Base-by-base conservation (phyloP, 2,329 filamentous ascomycete genomes). In the Neopestalotiopsis rosae region DNA sequence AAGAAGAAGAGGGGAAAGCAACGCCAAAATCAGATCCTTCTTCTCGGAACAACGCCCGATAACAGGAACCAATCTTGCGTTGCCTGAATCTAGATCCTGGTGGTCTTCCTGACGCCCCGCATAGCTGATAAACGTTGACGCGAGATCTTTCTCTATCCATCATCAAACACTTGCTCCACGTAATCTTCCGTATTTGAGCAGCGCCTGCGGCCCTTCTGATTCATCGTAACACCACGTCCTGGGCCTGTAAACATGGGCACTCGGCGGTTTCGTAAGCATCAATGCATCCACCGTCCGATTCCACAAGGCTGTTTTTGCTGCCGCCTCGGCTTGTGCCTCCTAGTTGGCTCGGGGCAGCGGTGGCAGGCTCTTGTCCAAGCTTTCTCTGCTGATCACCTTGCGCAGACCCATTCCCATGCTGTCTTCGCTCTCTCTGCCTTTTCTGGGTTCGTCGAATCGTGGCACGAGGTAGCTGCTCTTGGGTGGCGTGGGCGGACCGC, bases 331-430 rank as follows among this genome's bases (percentile, higher is more conserved):
- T 57, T 69, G 40, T 20, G 13, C 14, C 45, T 38, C 61, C 34
- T 65, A 59, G 30, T 68, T 58, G 45, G 32, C 61, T 28, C 38
- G 68, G 7, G 89, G 89, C 59, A 91, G 77, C 3, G 88, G 87
- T 6, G 89, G 89, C 61, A 91, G 77, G 12, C 84, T 84, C 79
- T 91, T 91, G 72, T 90, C 87, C 58, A 90, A 79, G 71, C 88
- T 90, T 56, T 88, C 86, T 61, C 84, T 84, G 77, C 87, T 87
- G 69, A 88, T 74, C 70, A 79, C 80, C 38, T 77, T 71, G 49
- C 79, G 78, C 14, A 75, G 49, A 57, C 82, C 74, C 69, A 75
- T 79, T 4, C 77, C 75, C 24, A 77, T 75, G 9, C 76, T 75
- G 30, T 77, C 78, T 32, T 71, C 73, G 59, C 67, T 65, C 10